Evolutionary conservation across 2,329 filamentous ascomycete species (phyloP).

Genomic region (Blumeria hordei): DNA sequence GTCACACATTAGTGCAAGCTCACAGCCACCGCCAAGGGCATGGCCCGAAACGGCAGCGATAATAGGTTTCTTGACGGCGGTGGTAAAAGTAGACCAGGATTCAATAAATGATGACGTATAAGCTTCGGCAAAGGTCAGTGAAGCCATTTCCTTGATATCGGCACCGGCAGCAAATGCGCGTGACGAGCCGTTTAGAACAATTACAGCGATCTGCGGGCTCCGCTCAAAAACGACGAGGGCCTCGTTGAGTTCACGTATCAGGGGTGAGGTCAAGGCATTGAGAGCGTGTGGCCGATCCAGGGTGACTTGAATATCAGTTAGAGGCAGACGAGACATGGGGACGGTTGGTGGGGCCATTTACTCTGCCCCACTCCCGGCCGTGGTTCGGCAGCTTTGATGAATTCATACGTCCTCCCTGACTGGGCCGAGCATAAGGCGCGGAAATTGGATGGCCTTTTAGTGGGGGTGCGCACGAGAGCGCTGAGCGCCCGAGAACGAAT

Average conservation of each 20-base stretch:
- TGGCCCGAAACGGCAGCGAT: constrained; percentile 89
- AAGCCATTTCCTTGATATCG: constrained; percentile 98
- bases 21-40: constrained; percentile 83
- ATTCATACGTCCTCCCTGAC: constrained; percentile 36
- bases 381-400: constrained; percentile 59
- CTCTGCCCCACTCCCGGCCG: constrained; percentile 78
- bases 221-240: constrained; percentile 48
- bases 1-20: constrained; percentile 94
- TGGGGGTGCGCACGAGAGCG: too few species aligned
- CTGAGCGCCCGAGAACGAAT: too few species aligned
- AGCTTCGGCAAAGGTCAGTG: constrained; percentile 66
- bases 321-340: constrained; percentile 1
- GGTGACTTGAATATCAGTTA: constrained; percentile 36
- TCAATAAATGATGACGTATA: constrained; percentile 89
- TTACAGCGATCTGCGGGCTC: constrained; percentile 44
- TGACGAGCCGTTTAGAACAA: constrained; percentile 69
- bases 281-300: constrained; percentile 85
- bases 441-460: too few species aligned
- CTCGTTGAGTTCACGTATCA: constrained; percentile 73
- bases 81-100: constrained; percentile 70
- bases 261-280: constrained; percentile 76
- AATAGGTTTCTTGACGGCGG: constrained; percentile 72
- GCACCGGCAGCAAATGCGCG: constrained; percentile 88
- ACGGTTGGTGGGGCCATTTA: constrained; percentile 18
- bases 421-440: constrained; percentile 8